Base-by-base conservation (phyloP, 352 stramenopile genomes). In the Pythium guiyangense region DNA sequence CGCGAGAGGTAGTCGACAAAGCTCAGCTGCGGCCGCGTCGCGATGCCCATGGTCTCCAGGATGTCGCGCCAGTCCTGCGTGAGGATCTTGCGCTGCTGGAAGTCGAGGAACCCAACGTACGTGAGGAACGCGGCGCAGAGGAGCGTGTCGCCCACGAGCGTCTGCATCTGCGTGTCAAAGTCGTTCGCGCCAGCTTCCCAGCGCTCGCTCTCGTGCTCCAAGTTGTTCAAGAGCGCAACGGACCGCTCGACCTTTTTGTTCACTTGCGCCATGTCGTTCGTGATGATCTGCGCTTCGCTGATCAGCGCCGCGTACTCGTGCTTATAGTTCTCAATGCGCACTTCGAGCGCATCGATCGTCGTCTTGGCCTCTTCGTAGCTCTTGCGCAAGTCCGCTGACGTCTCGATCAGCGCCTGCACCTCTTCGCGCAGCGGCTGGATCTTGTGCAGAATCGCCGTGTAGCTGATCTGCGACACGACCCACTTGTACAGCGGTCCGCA, bases 401-500 rank as follows among this genome's bases (percentile, higher is more conserved):
- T 96, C 40, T 98, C 79, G 49, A 99, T 88, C n/a, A 99, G 74
- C 29, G 86, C 67, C 54, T 97, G 92, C n/a, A 99, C 97, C 75
- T 99, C 97, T 50, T 99, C 90, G 49, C 97, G 86, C 51, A 99
- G 72, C 9, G 98, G 98, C 75, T 99, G 92, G 58, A 99, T 98
- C 49, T 92, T 96, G 71, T 98, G 97, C 58, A 99, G 86, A 62
- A 99, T 99, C 26, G 88, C 86, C 17, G 94, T 98, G 74, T 99
- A 99, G 62, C 96, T 97, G 11, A 99, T 85, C 72, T 99, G 97
- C 52, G 94, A 99, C 34, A 96, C 79, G 46, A 98, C 93, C 98
- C 98, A 99, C 67, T 98, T 97, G 73, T 98, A 99, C 17, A 99
- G 80, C 31, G 98, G 98, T 35, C 98, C 98, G 69, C 97, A 99